phyloP scores from a whole-genome alignment of 371 early-diverging fungal genomes.

The Circinella minor region DNA sequence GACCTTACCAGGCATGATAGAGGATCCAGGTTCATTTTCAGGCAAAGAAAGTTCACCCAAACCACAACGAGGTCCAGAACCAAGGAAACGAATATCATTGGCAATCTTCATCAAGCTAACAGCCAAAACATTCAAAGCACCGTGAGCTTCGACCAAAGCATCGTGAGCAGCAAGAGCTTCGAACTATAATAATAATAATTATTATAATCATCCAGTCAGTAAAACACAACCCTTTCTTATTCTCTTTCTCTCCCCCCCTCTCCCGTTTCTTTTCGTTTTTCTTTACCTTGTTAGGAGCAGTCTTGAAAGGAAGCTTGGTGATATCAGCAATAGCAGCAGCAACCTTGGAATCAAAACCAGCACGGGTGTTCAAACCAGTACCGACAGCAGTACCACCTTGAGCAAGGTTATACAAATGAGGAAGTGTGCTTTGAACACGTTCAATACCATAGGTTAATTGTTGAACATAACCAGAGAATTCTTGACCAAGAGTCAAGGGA shows the following conservation, averaged over 20 bases:
- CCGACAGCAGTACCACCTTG: slow-evolving; percentile 98
- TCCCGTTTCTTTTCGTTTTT: neutral
- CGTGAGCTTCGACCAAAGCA: slow-evolving; percentile 93
- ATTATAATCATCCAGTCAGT: too few relatives aligned
- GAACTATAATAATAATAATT: slow-evolving; percentile 61
- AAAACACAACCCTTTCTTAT: too few relatives aligned
- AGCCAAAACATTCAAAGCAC: slow-evolving; percentile 91
- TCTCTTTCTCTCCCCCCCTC: too few relatives aligned
- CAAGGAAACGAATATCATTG: slow-evolving; percentile 94
- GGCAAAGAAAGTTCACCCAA: slow-evolving; percentile 92
- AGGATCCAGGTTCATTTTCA: slow-evolving; percentile 97
- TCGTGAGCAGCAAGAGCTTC: slow-evolving; percentile 97
- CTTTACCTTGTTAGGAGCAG: slow-evolving; percentile 91
- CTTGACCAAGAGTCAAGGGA: slow-evolving; percentile 96
- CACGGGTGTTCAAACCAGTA: slow-evolving; percentile 92
- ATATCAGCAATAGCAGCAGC: slow-evolving; percentile 79
- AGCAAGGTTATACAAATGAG: slow-evolving; percentile 87
- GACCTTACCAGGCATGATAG: slow-evolving; percentile 97
- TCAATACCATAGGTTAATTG: slow-evolving; percentile 86
- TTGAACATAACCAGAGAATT: slow-evolving; percentile 94
- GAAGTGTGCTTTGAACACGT: slow-evolving; percentile 79
- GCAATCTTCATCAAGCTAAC: slow-evolving; percentile 98
- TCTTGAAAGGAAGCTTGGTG: slow-evolving; percentile 84
- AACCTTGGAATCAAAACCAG: slow-evolving; percentile 87
- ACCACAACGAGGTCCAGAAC: slow-evolving; percentile 97